These are phyloP conservation scores for Gryganskiella cystojenkinii DNA, from an alignment of 192 early-diverging fungal genomes.

Conservation along the genomic window DNA sequence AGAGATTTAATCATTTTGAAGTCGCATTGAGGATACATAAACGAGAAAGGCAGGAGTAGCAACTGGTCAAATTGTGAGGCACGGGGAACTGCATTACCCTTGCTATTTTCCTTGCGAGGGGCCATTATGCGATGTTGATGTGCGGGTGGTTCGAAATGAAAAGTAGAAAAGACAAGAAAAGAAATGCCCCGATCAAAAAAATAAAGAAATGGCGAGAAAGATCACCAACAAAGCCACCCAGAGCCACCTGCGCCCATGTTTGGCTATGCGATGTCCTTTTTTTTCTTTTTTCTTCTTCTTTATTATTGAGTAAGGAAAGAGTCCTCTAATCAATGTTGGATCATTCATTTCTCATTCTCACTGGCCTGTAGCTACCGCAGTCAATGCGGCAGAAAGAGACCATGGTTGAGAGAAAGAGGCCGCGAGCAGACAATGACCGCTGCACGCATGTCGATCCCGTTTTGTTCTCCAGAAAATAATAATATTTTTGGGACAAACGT, in stretches of 20 bases:
- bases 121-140: constrained; percentile 19
- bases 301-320: background rate
- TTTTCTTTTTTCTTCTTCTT: too few relatives aligned
- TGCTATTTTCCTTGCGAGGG: constrained; percentile 45
- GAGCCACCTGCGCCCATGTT: background rate
- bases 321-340: constrained; percentile 4
- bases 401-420: too few relatives aligned
- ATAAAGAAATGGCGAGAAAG: too few relatives aligned
- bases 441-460: background rate
- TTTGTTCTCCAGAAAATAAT: background rate
- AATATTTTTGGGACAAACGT: background rate
- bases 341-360: too few relatives aligned
- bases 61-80: too few relatives aligned
- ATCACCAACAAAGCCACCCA: background rate
- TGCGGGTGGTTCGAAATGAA: background rate
- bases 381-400: background rate
- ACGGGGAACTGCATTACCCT: too few relatives aligned
- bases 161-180: constrained; percentile 9
- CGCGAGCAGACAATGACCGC: too few relatives aligned
- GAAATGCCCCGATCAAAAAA: background rate
- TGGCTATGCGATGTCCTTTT: background rate
- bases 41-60: too few relatives aligned
- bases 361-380: too few relatives aligned
- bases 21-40: too few relatives aligned
- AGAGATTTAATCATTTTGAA: too few relatives aligned